phyloP scores from a whole-genome alignment of 2,329 filamentous ascomycete genomes.

The Lomentospora prolificans region DNA sequence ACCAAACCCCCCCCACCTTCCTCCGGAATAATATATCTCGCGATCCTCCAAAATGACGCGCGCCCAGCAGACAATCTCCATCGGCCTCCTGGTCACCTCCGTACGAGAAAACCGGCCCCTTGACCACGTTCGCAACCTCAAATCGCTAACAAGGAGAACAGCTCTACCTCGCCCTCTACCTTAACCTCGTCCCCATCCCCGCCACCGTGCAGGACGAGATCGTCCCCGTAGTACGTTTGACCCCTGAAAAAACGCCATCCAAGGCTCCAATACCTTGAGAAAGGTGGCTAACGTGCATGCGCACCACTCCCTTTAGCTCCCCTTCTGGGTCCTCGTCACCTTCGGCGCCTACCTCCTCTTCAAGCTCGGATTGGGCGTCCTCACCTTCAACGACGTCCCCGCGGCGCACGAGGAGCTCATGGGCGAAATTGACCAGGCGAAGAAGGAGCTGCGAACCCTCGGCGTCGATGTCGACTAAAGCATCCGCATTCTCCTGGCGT shows the following conservation, averaged over 20 bases:
- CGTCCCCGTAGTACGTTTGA: conserved; percentile 68
- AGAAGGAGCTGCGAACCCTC: conserved; percentile 60
- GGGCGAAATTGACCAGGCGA: conserved; percentile 69
- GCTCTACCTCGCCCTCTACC: conserved; percentile 82
- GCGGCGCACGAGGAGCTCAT: conserved; percentile 78
- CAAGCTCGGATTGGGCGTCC: conserved; percentile 82
- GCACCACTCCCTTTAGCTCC: conserved; percentile 48
- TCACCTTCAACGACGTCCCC: conserved; percentile 95
- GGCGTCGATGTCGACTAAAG: conserved; percentile 71
- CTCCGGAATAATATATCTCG: neutral
- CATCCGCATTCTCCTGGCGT: neutral
- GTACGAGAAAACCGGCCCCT: conserved; percentile 41
- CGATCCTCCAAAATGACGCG: conserved; percentile 64
- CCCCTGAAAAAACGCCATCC: conserved; percentile 4
- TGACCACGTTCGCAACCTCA: too few species aligned
- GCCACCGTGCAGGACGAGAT: conserved; percentile 70
- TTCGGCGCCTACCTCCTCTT: conserved; percentile 89
- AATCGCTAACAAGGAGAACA: conserved; percentile 35
- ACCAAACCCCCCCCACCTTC: too few species aligned
- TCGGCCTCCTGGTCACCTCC: conserved; percentile 78
- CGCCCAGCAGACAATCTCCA: conserved; percentile 77
- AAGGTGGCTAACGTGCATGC: conserved; percentile 2
- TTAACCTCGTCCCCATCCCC: conserved; percentile 75
- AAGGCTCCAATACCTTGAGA: too few species aligned
- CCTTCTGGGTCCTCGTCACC: conserved; percentile 83